A percentile compares a stretch with the other conserved stretches of the same genome.
phyloP scores from a whole-genome alignment of 2,329 filamentous ascomycete species.

The Endoconidiophora laricicola region DNA sequence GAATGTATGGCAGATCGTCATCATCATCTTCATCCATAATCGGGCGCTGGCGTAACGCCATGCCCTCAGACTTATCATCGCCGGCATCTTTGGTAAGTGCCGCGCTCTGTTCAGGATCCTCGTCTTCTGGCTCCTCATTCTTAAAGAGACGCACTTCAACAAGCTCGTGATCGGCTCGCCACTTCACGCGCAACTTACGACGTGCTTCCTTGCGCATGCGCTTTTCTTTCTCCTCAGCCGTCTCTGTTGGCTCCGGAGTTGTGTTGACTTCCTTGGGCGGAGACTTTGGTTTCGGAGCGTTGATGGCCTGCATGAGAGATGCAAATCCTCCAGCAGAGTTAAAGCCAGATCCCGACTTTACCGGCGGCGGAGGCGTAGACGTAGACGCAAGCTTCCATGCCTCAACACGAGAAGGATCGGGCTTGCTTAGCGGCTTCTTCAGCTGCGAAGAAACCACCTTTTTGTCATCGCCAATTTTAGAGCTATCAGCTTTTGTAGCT shows the following conservation, averaged over 20 bases:
- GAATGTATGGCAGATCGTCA: constrained; percentile 34
- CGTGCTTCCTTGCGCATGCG: constrained; percentile 57
- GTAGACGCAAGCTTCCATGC: constrained; percentile 17
- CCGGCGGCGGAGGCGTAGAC: constrained; percentile 16
- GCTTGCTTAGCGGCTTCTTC: constrained; percentile 15
- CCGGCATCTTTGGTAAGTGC: constrained; percentile 56
- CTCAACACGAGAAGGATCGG: constrained; percentile 15
- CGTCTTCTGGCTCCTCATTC: constrained; percentile 55
- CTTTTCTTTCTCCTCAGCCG: constrained; percentile 47
- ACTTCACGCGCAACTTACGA: constrained; percentile 52
- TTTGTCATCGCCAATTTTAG: constrained; percentile 14
- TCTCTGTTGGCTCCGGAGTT: constrained; percentile 41
- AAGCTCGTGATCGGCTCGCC: constrained; percentile 50
- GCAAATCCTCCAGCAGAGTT: constrained; percentile 33
- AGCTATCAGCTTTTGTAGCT: constrained; percentile 14
- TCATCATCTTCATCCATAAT: constrained; percentile 42
- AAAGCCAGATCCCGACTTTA: constrained; percentile 18
- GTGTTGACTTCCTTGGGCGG: constrained; percentile 33
- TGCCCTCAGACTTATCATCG: constrained; percentile 57
- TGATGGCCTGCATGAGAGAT: constrained; percentile 35
- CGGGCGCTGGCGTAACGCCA: constrained; percentile 43
- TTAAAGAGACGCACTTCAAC: constrained; percentile 53
- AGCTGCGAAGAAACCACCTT: constrained; percentile 12
- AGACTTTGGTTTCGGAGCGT: constrained; percentile 23
- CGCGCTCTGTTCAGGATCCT: constrained; percentile 37